phyloP scores from a whole-genome alignment of 257 asterid species.

The Gentiana macrophylla region DNA sequence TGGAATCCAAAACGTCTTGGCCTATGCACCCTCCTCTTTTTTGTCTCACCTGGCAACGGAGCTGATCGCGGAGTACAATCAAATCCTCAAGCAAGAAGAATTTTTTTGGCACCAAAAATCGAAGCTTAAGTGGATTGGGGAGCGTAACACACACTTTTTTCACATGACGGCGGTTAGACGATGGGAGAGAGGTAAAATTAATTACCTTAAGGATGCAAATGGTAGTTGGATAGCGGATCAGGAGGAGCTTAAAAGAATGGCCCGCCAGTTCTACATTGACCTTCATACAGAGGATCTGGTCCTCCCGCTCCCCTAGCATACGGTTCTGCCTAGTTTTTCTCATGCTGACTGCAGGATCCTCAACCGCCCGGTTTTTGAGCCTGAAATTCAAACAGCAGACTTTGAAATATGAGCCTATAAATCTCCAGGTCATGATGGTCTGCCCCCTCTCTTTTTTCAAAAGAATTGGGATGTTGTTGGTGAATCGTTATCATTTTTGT shows the following conservation, averaged over 20 bases:
- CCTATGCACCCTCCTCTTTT: not conserved
- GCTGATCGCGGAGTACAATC: not conserved
- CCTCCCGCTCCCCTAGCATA: not conserved
- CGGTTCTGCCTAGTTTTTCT: not conserved
- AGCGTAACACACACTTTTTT: not conserved
- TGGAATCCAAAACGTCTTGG: not conserved
- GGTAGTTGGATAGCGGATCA: not conserved
- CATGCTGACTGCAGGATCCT: too few relatives aligned
- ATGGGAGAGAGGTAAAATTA: not conserved
- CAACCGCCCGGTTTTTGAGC: not conserved
- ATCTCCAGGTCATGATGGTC: not conserved
- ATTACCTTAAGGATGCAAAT: not conserved
- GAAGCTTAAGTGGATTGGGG: not conserved
- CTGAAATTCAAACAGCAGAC: not conserved
- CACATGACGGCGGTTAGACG: not conserved
- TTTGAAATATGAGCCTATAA: not conserved
- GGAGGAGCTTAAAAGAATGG: not conserved
- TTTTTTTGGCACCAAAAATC: not conserved
- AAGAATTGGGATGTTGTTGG: slow-evolving; percentile 2
- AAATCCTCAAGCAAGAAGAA: not conserved
- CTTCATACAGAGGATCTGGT: not conserved
- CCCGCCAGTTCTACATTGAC: not conserved
- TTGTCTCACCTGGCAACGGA: not conserved
- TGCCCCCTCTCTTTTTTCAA: not conserved
- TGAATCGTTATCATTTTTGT: not conserved